These are phyloP conservation scores for Castanospermum australe DNA, from an alignment of 306 rosid species.

Conservation along the genomic window DNA sequence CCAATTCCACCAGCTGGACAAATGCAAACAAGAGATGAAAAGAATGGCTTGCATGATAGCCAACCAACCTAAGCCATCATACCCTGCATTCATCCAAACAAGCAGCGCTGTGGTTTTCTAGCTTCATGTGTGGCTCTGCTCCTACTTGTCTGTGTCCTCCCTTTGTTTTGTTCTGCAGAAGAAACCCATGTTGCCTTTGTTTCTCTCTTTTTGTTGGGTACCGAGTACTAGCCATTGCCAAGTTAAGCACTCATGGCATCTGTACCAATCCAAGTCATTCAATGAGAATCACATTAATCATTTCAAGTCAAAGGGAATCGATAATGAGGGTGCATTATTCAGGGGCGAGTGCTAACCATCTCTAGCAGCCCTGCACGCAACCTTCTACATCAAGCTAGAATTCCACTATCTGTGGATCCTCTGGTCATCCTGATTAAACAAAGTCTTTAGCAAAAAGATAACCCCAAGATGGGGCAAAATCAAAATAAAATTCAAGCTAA, in stretches of 20 bases:
- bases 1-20: not conserved
- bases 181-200: not conserved
- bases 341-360: not conserved
- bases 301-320: constrained; percentile 23
- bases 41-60: not conserved
- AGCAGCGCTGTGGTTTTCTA: constrained; percentile 28
- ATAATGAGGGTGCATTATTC: not conserved
- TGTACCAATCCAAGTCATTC: not conserved
- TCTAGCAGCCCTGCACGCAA: not conserved
- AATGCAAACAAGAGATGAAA: constrained; percentile 2
- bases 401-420: constrained; percentile 20
- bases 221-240: not conserved
- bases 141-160: not conserved
- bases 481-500: constrained; percentile 20
- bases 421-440: not conserved
- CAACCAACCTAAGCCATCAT: constrained; percentile 10
- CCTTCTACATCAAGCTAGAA: constrained; percentile 27
- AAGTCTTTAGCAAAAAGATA: not conserved
- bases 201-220: not conserved
- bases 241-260: not conserved
- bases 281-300: constrained; percentile 13
- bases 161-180: not conserved
- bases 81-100: not conserved
- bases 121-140: not conserved
- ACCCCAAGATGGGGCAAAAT: constrained; percentile 6